Evolutionary conservation across 345 rosid species (phyloP), one percentile per base, ranked within the genome.

Genomic region (Linum trigynum): DNA sequence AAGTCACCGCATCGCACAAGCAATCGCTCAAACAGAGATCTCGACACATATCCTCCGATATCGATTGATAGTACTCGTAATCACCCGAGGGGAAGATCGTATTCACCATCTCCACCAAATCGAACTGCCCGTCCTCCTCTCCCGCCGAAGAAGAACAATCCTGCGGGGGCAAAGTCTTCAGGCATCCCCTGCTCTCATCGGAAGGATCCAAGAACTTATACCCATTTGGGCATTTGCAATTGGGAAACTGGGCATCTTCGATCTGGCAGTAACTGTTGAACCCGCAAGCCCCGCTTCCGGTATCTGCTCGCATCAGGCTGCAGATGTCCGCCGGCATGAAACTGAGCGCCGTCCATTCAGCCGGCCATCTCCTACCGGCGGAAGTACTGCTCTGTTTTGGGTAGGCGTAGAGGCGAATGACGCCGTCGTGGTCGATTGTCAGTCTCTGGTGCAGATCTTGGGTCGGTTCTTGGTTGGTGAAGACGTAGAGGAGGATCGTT

Each of bases 351-450:
- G 63, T 42, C 43, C 50, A 14, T 35, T 65, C 3, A 11, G 48
- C 2, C 0, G 39, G 32, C 84, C 84, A 77, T 39, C 36, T 50
- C 39, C 38, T 69, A 14, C 0, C 55, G 14, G 41, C 1, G 38
- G 40, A 63, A 42, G 55, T 56, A 1, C 64, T 67, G 10, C 1
- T 62, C 38, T 63, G 61, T 48, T 66, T 82, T 5, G 79, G 76
- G 55, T 70, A 48, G 5, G 17, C 7, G 56, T 73, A 82, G 0
- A 37, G 23, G 2, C 61, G 37, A 23, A 82, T 45, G 66, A 75
- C 78, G 8, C 86, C 86, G 57, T 82, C 83, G 65, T 72, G 74
- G 45, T 63, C 57, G 38, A 81, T 77, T 38, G 69, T 74, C 51
- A 65, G 79, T 63, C 77, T 65, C 50, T 36, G 64, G 57, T 74